Evolutionary conservation across 2,329 filamentous ascomycete species (phyloP), one percentile per base, ranked within the genome.

Genomic region (Beauveria medogensis): DNA sequence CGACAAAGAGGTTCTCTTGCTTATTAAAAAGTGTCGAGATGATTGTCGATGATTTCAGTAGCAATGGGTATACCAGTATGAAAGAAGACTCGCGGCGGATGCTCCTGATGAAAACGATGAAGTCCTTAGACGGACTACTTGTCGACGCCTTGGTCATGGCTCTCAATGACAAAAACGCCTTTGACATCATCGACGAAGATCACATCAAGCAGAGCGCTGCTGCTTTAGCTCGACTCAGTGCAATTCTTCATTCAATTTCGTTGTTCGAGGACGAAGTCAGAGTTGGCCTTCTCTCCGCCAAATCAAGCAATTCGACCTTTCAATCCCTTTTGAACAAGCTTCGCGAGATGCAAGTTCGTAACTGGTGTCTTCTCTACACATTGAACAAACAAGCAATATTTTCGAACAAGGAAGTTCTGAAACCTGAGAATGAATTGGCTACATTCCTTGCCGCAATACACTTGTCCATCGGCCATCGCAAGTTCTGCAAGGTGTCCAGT

Each of bases 1-100:
- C 84, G 0, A 92, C 93, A 0, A 97, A 96, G 72, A 87, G 94
- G 16, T 85, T 97, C 34, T 95, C 90, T 0, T 97, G 92, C 72
- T 84, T 90, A 63, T 78, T 99, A 34, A 88, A 89, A 66, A 91
- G 90, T 65, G 90, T 97, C 53, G 91, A 95, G 70, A 88, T 92
- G 67, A 84, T 97, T 22, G 79, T 94, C 3, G 78, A 78, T 22
- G 82, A 85, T 63, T 74, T 85, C 41, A 80, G 82, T 61, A 73
- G 77, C 24, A 89, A 94, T 63, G 76, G 92, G 9, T 86, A 86
- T 66, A 77, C 82, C 10, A 75, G 80, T 8, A 81, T 83, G 1
- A 75, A 85, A 0, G 75, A 78, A 22, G 83, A 87, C 28, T 82
- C 88, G 22, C 85, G 92, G n/a, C 84, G 85, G 61, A 78, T 86